These are phyloP conservation scores for Ceratocystis cacaofunesta DNA, from an alignment of 2,329 filamentous ascomycete genomes.

Conservation along the genomic window DNA sequence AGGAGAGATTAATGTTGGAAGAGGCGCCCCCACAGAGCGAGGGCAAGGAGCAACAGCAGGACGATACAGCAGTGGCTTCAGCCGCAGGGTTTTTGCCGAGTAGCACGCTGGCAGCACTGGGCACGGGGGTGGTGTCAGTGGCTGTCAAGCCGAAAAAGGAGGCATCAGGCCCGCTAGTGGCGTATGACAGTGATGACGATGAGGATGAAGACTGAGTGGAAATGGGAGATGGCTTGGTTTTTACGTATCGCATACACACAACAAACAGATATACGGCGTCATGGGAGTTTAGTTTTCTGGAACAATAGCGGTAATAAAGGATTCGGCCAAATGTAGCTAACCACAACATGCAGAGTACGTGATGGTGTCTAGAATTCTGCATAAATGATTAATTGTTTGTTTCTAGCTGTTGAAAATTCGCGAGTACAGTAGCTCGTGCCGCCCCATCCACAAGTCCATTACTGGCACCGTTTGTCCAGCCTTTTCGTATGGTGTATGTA, in stretches of 20 bases:
- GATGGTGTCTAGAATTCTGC: background rate
- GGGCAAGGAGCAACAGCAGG: constrained; percentile 24
- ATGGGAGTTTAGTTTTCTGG: constrained; percentile 13
- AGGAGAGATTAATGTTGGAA: constrained; percentile 41
- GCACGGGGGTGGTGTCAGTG: constrained; percentile 39
- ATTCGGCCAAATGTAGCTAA: background rate
- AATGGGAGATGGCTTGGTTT: background rate
- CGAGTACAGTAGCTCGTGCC: constrained; percentile 71
- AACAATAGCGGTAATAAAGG: background rate
- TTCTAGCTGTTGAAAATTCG: constrained; percentile 69
- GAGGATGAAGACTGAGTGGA: constrained; percentile 19
- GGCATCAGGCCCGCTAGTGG: constrained; percentile 58
- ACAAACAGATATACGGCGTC: constrained; percentile 8
- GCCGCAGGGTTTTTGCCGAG: constrained; percentile 60
- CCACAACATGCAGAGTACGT: constrained; percentile 23
- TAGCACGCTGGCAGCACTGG: constrained; percentile 67
- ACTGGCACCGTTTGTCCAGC: constrained; percentile 62
- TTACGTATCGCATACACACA: constrained; percentile 16
- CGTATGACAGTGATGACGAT: constrained; percentile 61
- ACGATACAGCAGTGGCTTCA: constrained; percentile 21
- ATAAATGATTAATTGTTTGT: background rate
- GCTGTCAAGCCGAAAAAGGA: constrained; percentile 40
- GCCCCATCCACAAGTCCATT: constrained; percentile 70
- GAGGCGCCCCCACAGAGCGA: constrained; percentile 34
- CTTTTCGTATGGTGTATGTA: constrained; percentile 43